Evolutionary conservation across 1,284 basidiomycete genomes (phyloP).

Genomic region (Malassezia obtusa): DNA sequence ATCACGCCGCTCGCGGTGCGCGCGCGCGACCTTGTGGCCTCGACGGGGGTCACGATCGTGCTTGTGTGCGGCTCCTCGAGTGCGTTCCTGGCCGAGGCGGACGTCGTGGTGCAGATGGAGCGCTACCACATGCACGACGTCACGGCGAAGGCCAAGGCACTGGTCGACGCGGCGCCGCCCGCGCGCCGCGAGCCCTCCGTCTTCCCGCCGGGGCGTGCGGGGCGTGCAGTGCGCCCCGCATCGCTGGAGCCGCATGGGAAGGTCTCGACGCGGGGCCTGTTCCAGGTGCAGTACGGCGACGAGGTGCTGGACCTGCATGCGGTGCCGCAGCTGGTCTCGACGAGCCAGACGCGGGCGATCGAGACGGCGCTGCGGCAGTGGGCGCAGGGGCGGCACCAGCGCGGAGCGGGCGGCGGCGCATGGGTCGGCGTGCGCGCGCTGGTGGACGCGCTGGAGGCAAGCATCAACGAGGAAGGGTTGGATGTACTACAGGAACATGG

Average conservation of each 20-base stretch:
- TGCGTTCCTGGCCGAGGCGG: constrained; percentile 11
- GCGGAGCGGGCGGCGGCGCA: background rate
- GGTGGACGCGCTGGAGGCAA: background rate
- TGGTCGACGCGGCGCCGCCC: background rate
- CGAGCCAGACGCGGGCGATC: constrained; percentile 16
- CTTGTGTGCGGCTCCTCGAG: constrained; percentile 19
- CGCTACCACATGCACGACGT: constrained; percentile 11
- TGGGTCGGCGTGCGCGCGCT: background rate
- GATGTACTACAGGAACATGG: constrained; percentile 1
- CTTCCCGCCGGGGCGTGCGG: background rate
- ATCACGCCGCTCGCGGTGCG: constrained; percentile 17
- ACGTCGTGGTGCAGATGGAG: constrained; percentile 18
- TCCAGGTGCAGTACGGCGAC: constrained; percentile 4
- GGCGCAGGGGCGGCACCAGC: background rate
- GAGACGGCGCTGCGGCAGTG: constrained; percentile 9
- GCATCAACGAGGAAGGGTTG: background rate
- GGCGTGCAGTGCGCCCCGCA: background rate
- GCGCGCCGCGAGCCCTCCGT: background rate
- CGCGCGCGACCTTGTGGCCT: constrained; percentile 2
- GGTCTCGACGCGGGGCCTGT: background rate
- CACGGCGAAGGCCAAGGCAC: background rate
- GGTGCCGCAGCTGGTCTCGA: constrained; percentile 8
- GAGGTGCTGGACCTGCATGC: constrained; percentile 3
- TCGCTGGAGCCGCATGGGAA: constrained; percentile 4
- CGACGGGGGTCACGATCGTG: constrained; percentile 6